Evolutionary conservation across 306 rosid genomes (phyloP), one percentile per base, ranked within the genome.

Genomic region (Astragalus membranaceus): DNA sequence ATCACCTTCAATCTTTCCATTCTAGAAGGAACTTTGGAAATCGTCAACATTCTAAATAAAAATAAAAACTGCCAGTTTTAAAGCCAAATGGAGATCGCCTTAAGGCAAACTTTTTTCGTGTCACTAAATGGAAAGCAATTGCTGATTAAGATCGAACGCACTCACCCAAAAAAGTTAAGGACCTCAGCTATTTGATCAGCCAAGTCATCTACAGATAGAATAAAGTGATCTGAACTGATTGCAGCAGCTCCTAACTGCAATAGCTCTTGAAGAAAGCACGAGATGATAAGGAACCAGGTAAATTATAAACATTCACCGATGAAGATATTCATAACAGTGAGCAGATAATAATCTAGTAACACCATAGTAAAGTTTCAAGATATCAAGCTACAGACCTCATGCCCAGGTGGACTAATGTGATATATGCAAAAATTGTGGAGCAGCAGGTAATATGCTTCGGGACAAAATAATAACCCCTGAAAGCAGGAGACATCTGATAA

Each of bases 351-450:
- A 78, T 17, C 70, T 67, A 72, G 60, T 55, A 69, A 69, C 46
- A 66, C 4, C 10, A 30, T 44, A 48, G 64, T 56, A 49, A 50
- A 49, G 15, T 79, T 79, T 67, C 60, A 49, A 81, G 74, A 72
- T 69, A 67, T 73, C 55, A 49, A 82, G 52, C 79, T 70, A 85
- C 85, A 77, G 82, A 94, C 99, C 99, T 94, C 99, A 54, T 87
- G 99, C 33, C 99, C 99, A 8, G 97, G 99, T 57, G 99, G 99
- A 84, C 95, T 94, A 56, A 94, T 88, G 75, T 94, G 96, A 75
- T 91, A 94, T 78, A 91, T 85, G 91, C 99, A 94, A 79, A 94
- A 94, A 82, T 94, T 94, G 88, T 94, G 97, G 64, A 87, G 97
- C 76, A 94, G 81, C 76, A 91, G 81, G 62, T 91, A 91, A 83